Evolutionary conservation across 208 protist genomes (phyloP).

Genomic region (Leishmania arabica): DNA sequence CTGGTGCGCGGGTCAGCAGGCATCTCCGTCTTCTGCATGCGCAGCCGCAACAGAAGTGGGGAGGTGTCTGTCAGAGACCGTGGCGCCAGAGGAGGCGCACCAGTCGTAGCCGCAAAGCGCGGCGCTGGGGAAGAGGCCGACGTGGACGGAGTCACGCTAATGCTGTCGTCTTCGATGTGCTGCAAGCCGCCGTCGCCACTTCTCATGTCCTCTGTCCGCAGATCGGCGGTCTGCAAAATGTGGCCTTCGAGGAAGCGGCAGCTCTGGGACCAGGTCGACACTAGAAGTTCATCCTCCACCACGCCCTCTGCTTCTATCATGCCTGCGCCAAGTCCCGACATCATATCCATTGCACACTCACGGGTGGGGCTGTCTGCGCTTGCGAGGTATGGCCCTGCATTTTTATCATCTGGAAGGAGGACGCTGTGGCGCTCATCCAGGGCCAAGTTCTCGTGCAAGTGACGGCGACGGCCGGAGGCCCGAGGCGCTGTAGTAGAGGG

Average conservation of each 20-base stretch:
- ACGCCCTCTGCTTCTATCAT: not conserved
- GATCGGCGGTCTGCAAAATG: slow-evolving; percentile 3
- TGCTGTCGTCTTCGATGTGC: not conserved
- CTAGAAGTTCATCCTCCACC: not conserved
- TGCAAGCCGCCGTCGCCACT: not conserved
- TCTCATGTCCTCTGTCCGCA: not conserved
- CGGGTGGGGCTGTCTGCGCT: not conserved
- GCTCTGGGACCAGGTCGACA: slow-evolving; percentile 11
- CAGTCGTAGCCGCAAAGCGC: not conserved
- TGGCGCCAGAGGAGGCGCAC: not conserved
- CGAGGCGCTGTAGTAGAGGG: not conserved
- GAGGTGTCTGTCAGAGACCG: not conserved
- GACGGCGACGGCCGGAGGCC: not conserved
- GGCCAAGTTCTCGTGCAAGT: not conserved
- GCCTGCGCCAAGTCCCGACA: not conserved
- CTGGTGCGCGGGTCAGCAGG: slow-evolving; percentile 52
- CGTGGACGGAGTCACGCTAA: not conserved
- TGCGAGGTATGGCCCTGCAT: not conserved
- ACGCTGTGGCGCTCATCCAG: not conserved
- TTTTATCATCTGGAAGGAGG: not conserved
- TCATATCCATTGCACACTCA: not conserved
- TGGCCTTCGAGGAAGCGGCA: slow-evolving; percentile 10
- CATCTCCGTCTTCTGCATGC: slow-evolving; percentile 22
- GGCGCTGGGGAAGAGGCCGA: not conserved
- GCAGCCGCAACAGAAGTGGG: slow-evolving; percentile 1